A percentile compares a stretch with the other conserved stretches of the same genome.
phyloP scores from a whole-genome alignment of 2,329 filamentous ascomycete genomes.

The Apiospora pterosperma region DNA sequence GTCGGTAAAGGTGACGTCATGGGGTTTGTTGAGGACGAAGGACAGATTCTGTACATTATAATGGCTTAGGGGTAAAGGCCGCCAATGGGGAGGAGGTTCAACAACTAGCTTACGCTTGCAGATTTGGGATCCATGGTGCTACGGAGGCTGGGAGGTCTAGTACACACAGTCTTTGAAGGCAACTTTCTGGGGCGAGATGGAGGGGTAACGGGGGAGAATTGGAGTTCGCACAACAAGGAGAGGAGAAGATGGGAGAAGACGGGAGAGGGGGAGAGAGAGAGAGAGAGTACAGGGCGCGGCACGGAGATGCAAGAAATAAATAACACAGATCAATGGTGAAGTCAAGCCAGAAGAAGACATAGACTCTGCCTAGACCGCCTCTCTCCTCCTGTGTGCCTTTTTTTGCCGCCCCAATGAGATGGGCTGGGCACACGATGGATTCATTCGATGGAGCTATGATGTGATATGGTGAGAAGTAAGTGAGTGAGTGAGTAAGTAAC shows the following conservation, averaged over 20 bases:
- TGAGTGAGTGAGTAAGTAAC: no score
- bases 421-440: no score
- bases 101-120: constrained; percentile 18
- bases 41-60: constrained; percentile 65
- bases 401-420: not conserved
- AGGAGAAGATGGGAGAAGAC: not conserved
- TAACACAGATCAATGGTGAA: not conserved
- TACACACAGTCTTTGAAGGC: not conserved
- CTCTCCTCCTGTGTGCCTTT: not conserved
- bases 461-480: no score
- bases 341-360: not conserved
- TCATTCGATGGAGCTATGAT: no score
- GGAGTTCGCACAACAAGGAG: not conserved
- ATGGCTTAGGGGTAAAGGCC: not conserved
- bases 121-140: constrained; percentile 22
- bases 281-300: no score
- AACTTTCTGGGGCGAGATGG: not conserved
- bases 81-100: not conserved
- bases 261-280: no score
- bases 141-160: not conserved
- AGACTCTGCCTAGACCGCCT: no score
- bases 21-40: constrained; percentile 76
- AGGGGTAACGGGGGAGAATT: not conserved
- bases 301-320: not conserved
- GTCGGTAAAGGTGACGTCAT: constrained; percentile 71